Evolutionary conservation across 1,284 basidiomycete species (phyloP).

Genomic region (Cutaneotrichosporon arboriforme): DNA sequence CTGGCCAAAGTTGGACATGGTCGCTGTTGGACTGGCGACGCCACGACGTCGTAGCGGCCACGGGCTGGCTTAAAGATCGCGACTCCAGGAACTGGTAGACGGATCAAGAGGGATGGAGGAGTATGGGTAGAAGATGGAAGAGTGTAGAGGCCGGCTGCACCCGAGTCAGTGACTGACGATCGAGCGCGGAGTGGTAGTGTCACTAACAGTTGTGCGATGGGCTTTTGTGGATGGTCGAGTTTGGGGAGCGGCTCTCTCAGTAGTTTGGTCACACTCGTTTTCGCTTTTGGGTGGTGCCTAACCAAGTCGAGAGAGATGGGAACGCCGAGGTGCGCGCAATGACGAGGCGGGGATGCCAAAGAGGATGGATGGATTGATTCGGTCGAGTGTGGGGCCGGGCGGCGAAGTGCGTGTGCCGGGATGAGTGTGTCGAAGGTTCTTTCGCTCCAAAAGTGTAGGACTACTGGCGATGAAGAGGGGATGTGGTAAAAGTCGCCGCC

Average conservation of each 20-base stretch:
- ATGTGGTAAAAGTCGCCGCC: not conserved
- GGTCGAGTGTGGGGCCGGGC: not conserved
- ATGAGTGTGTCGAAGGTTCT: slow-evolving; percentile 2
- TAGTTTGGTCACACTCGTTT: not conserved
- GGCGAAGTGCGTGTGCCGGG: not conserved
- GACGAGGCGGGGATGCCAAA: not conserved
- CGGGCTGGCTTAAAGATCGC: too few relatives aligned
- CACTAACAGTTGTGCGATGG: too few relatives aligned
- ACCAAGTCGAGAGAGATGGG: not conserved
- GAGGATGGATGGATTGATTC: not conserved
- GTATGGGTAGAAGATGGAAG: not conserved
- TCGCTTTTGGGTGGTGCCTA: not conserved
- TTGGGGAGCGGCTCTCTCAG: not conserved
- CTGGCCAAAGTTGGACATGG: slow-evolving; percentile 23
- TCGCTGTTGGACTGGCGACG: slow-evolving; percentile 5
- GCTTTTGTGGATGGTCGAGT: too few relatives aligned
- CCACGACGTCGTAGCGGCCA: not conserved
- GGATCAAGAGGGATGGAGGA: not conserved
- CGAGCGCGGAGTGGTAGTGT: too few relatives aligned
- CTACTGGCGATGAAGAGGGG: not conserved
- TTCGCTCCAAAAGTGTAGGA: slow-evolving; percentile 1
- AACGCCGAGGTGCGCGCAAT: not conserved
- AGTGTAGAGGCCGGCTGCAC: not conserved
- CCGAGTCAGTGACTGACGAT: too few relatives aligned
- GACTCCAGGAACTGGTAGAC: too few relatives aligned